phyloP scores from a whole-genome alignment of 805 yeast species.

The Nakazawaea wickerhamii region DNA sequence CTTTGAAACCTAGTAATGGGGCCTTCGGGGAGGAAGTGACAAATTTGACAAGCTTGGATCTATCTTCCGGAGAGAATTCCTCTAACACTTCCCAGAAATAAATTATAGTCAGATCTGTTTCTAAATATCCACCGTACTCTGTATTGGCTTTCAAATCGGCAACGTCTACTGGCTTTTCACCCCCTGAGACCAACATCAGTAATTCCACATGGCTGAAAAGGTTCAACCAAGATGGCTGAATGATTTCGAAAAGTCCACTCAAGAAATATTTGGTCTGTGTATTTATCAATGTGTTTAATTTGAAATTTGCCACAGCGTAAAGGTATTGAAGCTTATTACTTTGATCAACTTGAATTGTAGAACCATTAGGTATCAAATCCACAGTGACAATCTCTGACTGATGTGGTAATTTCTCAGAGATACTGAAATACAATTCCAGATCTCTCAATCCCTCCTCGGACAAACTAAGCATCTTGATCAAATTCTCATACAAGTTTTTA shows the following conservation, averaged over 20 bases:
- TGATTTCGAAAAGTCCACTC: conserved; percentile 63
- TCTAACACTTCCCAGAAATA: conserved; percentile 72
- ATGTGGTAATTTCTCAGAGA: conserved; percentile 35
- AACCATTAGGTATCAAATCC: conserved; percentile 61
- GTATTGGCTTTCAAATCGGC: conserved; percentile 61
- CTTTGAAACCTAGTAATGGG: conserved; percentile 81
- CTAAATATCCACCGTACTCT: conserved; percentile 59
- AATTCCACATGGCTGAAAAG: conserved; percentile 84
- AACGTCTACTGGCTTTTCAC: conserved; percentile 61
- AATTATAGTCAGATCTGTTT: conserved; percentile 50
- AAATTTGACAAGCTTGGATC: conserved; percentile 67
- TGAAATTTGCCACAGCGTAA: conserved; percentile 72
- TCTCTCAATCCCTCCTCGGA: conserved; percentile 48
- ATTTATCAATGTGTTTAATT: conserved; percentile 58
- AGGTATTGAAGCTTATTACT: conserved; percentile 67
- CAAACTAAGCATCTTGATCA: conserved; percentile 58
- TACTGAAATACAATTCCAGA: conserved; percentile 63
- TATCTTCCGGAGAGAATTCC: conserved; percentile 61
- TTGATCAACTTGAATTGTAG: conserved; percentile 46
- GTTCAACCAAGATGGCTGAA: conserved; percentile 69
- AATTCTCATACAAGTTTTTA: conserved; percentile 53
- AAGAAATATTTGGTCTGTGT: conserved; percentile 59
- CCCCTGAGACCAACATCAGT: conserved; percentile 82
- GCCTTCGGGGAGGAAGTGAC: conserved; percentile 92
- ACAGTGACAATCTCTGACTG: conserved; percentile 32